Evolutionary conservation across 208 protist genomes (phyloP).

Genomic region (Crithidia brevicula): DNA sequence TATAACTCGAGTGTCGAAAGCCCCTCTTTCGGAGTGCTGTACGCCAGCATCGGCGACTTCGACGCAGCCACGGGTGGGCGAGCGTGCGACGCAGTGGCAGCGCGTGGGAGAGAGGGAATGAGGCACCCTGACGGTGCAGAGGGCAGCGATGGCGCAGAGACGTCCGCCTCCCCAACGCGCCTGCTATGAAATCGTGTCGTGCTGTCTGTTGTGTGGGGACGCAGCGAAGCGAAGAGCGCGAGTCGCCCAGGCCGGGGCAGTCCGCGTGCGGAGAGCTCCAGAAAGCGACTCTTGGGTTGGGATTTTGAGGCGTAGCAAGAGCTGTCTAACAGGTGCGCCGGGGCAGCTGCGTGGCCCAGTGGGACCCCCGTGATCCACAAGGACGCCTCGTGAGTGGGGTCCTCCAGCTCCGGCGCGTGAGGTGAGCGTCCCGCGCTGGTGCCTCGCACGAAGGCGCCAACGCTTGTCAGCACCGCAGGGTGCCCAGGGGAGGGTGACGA

Average conservation of each 20-base stretch:
- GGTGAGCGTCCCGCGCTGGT: too few species aligned
- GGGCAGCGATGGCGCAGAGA: neutral
- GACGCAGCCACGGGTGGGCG: neutral
- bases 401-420: neutral
- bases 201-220: neutral
- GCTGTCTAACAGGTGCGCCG: neutral
- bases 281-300: neutral
- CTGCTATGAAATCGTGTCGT: neutral
- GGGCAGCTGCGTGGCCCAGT: neutral
- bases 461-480: too few species aligned
- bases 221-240: neutral
- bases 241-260: neutral
- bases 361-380: neutral
- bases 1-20: slow-evolving; percentile 22
- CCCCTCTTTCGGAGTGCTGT: slow-evolving; percentile 6
- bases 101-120: neutral
- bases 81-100: neutral
- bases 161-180: neutral
- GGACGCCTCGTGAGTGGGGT: neutral
- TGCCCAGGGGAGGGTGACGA: too few species aligned
- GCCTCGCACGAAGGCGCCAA: too few species aligned
- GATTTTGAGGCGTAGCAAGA: neutral
- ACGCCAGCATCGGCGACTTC: slow-evolving; percentile 24
- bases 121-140: neutral
- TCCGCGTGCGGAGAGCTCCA: neutral